Evolutionary conservation across 2,329 filamentous ascomycete species (phyloP), one percentile per base, ranked within the genome.

Genomic region (Sporothrix brunneoviolacea): DNA sequence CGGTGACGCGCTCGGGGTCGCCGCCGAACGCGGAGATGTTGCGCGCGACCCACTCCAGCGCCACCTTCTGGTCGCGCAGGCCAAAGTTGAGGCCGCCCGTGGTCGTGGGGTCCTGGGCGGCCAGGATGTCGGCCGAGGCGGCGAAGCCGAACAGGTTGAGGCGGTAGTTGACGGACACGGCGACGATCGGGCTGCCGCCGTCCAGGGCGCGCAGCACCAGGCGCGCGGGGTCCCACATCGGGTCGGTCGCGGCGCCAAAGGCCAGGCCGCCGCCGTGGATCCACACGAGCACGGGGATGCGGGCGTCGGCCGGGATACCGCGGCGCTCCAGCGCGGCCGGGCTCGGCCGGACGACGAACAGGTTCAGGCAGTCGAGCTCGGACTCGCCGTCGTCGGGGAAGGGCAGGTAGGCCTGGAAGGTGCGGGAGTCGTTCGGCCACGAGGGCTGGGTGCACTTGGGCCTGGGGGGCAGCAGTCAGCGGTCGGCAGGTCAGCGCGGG

Each of bases 21-120:
- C 75, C 76, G 0, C 73, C 74, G 58, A 79, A 79, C 2, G 64
- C 63, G 6, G 55, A 64, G 47, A 79, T 76, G 55, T 79, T 76
- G 44, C 75, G 69, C 36, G 72, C 66, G 3, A 79, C 67, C 76
- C 75, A 79, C 45, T 70, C 61, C 6, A 79, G 61, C 1, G 70
- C 66, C 4, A 71, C 55, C 19, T 69, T 64, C 58, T 77, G 74
- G 52, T 79, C 75, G 37, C 68, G 68, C 10, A 79, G 60, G 0
- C 78, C 79, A 12, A 76, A 64, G 54, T 82, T 82, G 22, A 52
- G 43, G 24, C 50, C 43, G 10, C 22, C 16, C 4, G 37, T 35
- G 4, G 33, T 7, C 4, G 10, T 16, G 3, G 27, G 28, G 8
- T 35, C 33, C 18, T 45, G 45, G 19, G 19, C 37, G 16, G 9